A percentile compares a stretch with the other conserved stretches of the same genome.
phyloP scores from a whole-genome alignment of 768 basidiomycete genomes.

The Pleurotus eryngii region DNA sequence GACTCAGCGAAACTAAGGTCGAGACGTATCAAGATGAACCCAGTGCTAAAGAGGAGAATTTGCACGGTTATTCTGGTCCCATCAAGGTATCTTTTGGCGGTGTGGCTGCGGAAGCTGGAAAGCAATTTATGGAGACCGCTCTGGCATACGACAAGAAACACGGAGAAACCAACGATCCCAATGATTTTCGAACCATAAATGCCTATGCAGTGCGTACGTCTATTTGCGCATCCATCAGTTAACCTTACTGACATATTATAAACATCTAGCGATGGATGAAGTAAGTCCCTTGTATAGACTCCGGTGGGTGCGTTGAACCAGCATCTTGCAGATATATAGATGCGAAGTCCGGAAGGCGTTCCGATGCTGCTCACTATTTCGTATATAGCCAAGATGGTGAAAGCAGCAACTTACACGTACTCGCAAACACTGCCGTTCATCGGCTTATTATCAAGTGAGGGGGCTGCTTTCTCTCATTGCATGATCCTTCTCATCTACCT shows the following conservation, averaged over 20 bases:
- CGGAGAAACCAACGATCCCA: constrained; percentile 27
- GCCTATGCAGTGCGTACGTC: constrained; percentile 1
- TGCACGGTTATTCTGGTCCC: constrained; percentile 37
- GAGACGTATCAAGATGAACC: constrained; percentile 33
- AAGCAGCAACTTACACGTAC: constrained; percentile 40
- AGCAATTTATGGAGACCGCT: constrained; percentile 35
- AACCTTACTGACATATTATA: neutral
- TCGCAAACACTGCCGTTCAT: constrained; percentile 39
- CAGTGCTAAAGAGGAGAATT: constrained; percentile 13
- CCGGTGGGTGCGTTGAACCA: neutral
- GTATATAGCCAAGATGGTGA: constrained; percentile 41
- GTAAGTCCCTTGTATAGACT: constrained; percentile 25
- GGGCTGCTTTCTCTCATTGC: neutral
- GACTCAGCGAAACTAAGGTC: constrained; percentile 18
- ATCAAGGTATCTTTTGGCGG: constrained; percentile 36
- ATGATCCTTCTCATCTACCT: neutral
- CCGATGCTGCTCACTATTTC: constrained; percentile 51
- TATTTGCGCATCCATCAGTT: too few relatives aligned
- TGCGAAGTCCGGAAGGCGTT: constrained; percentile 46
- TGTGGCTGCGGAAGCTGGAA: constrained; percentile 26
- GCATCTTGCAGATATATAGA: constrained; percentile 31
- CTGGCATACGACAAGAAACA: constrained; percentile 32
- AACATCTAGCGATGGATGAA: constrained; percentile 47
- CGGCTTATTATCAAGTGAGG: constrained; percentile 45
- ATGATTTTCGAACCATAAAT: constrained; percentile 5